phyloP scores from a whole-genome alignment of 1,284 basidiomycete genomes.

The Athelia sp. region DNA sequence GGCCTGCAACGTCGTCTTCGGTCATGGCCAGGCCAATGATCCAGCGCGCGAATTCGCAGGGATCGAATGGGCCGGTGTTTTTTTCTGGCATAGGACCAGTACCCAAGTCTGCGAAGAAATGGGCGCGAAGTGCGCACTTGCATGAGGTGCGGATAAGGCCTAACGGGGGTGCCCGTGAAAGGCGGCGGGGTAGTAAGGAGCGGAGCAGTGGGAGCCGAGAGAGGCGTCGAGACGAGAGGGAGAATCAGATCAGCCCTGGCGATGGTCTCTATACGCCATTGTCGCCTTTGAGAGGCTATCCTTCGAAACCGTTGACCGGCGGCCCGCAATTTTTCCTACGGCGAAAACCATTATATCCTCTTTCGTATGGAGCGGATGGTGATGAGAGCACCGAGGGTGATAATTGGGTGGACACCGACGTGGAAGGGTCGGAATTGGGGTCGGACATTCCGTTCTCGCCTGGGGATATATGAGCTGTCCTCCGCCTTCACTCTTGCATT shows the following conservation, averaged over 20 bases:
- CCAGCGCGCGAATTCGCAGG: slow-evolving; percentile 44
- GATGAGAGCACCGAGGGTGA: slow-evolving; percentile 8
- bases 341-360: background rate
- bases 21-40: slow-evolving; percentile 24
- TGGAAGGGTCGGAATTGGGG: slow-evolving; percentile 10
- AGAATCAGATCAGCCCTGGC: background rate
- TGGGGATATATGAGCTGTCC: too few relatives aligned
- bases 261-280: background rate
- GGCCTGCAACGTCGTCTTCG: slow-evolving; percentile 13
- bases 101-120: slow-evolving; percentile 48
- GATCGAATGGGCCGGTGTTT: slow-evolving; percentile 11
- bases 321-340: background rate
- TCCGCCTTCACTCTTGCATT: too few relatives aligned
- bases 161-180: slow-evolving; percentile 12
- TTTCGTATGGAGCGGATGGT: background rate
- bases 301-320: background rate
- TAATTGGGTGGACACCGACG: slow-evolving; percentile 15
- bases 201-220: background rate
- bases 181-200: too few relatives aligned
- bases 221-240: background rate
- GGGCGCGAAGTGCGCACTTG: slow-evolving; percentile 67
- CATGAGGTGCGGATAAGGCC: slow-evolving; percentile 48
- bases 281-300: background rate
- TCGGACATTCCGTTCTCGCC: too few relatives aligned
- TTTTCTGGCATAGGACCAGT: slow-evolving; percentile 17